These are phyloP conservation scores for Sordariomycetes sp. DNA, from an alignment of 2,329 filamentous ascomycete species.

Conservation along the genomic window DNA sequence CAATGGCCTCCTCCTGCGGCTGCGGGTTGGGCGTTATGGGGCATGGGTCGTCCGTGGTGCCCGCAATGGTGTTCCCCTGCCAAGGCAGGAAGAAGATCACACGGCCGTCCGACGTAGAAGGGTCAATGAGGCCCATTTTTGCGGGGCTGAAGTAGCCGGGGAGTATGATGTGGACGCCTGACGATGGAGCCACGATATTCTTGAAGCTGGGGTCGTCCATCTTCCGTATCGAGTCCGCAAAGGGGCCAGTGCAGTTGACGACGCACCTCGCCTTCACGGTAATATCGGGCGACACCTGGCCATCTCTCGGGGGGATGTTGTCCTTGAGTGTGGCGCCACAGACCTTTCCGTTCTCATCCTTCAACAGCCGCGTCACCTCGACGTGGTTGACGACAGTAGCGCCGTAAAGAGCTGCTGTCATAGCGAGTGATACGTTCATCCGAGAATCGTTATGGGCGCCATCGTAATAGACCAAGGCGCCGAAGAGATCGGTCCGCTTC, in stretches of 20 bases:
- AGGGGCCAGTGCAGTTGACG: conserved; percentile 83
- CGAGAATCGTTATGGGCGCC: conserved; percentile 86
- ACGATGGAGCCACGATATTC: conserved; percentile 77
- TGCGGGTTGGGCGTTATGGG: conserved; percentile 63
- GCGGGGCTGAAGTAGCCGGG: conserved; percentile 79
- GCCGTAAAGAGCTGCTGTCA: conserved; percentile 82
- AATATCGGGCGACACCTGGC: conserved; percentile 46
- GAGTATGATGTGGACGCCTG: conserved; percentile 77
- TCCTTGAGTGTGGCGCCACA: conserved; percentile 68
- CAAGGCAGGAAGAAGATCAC: conserved; percentile 91
- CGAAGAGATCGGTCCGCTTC: conserved; percentile 66
- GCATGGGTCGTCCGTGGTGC: conserved; percentile 73
- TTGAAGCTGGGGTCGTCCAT: conserved; percentile 64
- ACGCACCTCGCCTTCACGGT: conserved; percentile 67
- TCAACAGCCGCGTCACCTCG: conserved; percentile 67
- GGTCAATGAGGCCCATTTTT: conserved; percentile 82
- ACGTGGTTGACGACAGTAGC: conserved; percentile 75
- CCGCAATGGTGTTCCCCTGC: conserved; percentile 88
- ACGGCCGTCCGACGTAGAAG: conserved; percentile 74
- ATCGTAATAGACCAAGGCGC: conserved; percentile 84
- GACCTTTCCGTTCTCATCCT: conserved; percentile 61
- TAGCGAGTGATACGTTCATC: conserved; percentile 82
- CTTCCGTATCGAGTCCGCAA: conserved; percentile 76
- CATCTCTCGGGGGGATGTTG: conserved; percentile 53
- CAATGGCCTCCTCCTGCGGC: conserved; percentile 73